These are phyloP conservation scores for Leishmania arabica DNA, from an alignment of 208 protist species.

Conservation along the genomic window DNA sequence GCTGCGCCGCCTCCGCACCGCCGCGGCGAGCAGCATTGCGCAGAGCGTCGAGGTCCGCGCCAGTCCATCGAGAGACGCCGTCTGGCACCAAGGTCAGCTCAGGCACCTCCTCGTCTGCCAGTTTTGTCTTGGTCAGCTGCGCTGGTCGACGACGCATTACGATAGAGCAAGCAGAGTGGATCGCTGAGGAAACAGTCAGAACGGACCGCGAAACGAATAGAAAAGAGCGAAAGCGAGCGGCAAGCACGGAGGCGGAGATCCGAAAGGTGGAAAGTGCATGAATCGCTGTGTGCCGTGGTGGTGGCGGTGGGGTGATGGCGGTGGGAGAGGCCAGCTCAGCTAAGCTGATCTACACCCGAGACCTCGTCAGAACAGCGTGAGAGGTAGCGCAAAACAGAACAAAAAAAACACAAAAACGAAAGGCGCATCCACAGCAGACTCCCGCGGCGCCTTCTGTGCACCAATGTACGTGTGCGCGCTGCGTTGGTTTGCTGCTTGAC, in stretches of 20 bases:
- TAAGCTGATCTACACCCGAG: no score
- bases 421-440: no score
- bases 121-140: not conserved
- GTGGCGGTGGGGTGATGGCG: not conserved
- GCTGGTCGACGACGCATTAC: constrained; percentile 11
- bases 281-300: no score
- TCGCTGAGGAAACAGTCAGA: not conserved
- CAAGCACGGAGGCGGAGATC: not conserved
- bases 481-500: not conserved
- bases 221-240: not conserved
- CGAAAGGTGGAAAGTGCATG: not conserved
- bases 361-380: no score
- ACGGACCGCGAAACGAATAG: not conserved
- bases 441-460: no score
- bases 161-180: not conserved
- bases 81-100: constrained; percentile 45
- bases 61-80: constrained; percentile 68
- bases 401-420: no score
- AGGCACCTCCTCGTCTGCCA: constrained; percentile 25
- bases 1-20: constrained; percentile 9
- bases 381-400: no score
- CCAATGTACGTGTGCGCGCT: not conserved
- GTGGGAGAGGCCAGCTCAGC: no score
- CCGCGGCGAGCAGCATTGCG: constrained; percentile 21
- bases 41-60: constrained; percentile 36